Base-by-base conservation (phyloP, 495 filamentous ascomycete genomes). In the Talaromyces nanjingensis region DNA sequence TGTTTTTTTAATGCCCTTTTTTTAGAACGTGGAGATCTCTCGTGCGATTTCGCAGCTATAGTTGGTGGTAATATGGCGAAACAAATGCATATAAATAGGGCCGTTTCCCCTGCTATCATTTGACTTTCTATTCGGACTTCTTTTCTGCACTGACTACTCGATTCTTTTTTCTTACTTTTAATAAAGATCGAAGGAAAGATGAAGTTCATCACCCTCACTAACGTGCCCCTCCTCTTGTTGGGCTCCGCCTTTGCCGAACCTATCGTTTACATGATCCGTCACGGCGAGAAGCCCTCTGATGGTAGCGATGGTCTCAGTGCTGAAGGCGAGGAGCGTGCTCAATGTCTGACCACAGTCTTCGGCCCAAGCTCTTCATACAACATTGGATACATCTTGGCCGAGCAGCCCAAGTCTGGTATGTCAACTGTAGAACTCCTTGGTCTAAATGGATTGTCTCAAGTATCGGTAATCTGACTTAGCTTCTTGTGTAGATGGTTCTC, bases 211-310 rank as follows among this genome's bases (percentile, higher is more conserved):
- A 47, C 27, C 8, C n/a, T 49, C 3, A 33, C 60, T 14, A 49
- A 47, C 39, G 6, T 67, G 12, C 59, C 60, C 7, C 6, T 70
- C 7, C 6, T 67, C 2, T 22, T 63, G 3, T 62, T 70, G 14
- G 59, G 60, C 25, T 54, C 68, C 9, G 66, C 69, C 4, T 64
- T 73, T 1, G 71, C 70, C 8, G 62, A 65, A 3, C 72, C 78
- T 14, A 81, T 72, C 0, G 74, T 86, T 31, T 86, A 85, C 66
- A 66, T 86, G 5, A 86, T 86, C 69, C 81, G 83, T 7, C 83
- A 86, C 65, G 83, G 83, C 65, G 83, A 86, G 67, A 86, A 86
- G 71, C 83, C 82, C 22, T 65, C 64, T 29, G 67, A 80, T 60
- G 77, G 76, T 33, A 70, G 66, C 9, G 70, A 72, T 39, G 82